A percentile compares a stretch with the other conserved stretches of the same genome.
phyloP scores from a whole-genome alignment of 1,284 basidiomycete species.

The Apiotrichum montevideense region DNA sequence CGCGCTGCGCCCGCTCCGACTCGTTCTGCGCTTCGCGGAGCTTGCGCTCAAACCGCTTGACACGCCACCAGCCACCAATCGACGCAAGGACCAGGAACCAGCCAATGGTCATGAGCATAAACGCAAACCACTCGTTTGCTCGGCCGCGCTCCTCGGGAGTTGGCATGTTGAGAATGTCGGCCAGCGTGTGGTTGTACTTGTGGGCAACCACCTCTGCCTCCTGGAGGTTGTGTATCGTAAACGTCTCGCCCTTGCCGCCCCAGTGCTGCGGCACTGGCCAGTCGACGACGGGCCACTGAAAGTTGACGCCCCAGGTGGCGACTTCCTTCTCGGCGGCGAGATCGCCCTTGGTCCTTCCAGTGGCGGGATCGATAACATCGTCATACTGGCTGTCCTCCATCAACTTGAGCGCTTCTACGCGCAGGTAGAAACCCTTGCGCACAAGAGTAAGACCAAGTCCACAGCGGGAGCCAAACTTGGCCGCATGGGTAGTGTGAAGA shows the following conservation, averaged over 20 bases:
- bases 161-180: conserved; percentile 27
- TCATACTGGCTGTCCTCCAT: conserved; percentile 17
- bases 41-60: conserved; percentile 57
- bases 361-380: conserved; percentile 17
- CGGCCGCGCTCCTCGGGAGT: conserved; percentile 44
- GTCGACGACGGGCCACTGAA: background rate
- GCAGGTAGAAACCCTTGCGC: conserved; percentile 82
- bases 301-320: conserved; percentile 2
- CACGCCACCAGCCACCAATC: conserved; percentile 71
- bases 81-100: conserved; percentile 84
- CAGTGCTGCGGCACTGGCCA: background rate
- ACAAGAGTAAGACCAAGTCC: conserved; percentile 93
- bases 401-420: conserved; percentile 48
- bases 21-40: conserved; percentile 35
- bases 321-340: conserved; percentile 4
- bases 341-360: conserved; percentile 24
- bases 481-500: conserved; percentile 88
- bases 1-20: conserved; percentile 35
- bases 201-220: conserved; percentile 43
- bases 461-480: conserved; percentile 86
- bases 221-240: conserved; percentile 45
- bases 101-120: conserved; percentile 85
- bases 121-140: conserved; percentile 73
- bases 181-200: conserved; percentile 39
- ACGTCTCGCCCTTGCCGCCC: conserved; percentile 3